Conservation (phyloP, 192 early-diverging fungal genomes). For the Entophlyctis helioformis region DNA sequence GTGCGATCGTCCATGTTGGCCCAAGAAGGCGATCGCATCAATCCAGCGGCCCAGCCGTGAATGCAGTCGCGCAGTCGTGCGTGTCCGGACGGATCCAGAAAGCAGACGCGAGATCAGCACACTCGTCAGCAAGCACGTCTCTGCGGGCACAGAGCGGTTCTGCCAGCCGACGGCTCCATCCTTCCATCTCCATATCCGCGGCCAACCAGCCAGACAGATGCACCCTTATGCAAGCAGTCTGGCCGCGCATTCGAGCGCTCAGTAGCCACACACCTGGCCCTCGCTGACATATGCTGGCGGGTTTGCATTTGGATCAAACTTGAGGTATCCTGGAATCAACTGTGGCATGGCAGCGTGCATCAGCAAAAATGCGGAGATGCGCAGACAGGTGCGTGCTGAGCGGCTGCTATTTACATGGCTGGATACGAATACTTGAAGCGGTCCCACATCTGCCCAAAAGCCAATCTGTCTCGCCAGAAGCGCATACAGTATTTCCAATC, state of each 20-base stretch:
- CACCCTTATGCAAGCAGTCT: background rate
- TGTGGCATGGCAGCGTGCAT: constrained; percentile 10
- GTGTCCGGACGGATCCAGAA: too few relatives aligned
- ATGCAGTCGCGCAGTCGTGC: too few relatives aligned
- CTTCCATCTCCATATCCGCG: too few relatives aligned
- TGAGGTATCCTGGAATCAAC: constrained; percentile 79
- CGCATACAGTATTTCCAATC: background rate
- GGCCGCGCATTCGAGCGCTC: background rate
- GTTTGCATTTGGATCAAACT: constrained; percentile 80
- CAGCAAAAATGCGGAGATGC: constrained; percentile 1
- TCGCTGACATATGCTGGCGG: constrained; percentile 73
- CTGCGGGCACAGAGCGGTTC: too few relatives aligned
- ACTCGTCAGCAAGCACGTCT: too few relatives aligned
- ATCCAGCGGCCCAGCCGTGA: too few relatives aligned
- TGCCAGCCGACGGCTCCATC: too few relatives aligned
- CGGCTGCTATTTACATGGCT: constrained; percentile 35
- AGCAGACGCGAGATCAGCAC: too few relatives aligned
- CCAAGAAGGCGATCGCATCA: too few relatives aligned
- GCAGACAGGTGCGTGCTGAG: background rate
- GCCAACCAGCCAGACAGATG: too few relatives aligned
- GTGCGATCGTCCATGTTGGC: too few relatives aligned
- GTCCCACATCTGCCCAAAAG: constrained; percentile 91
- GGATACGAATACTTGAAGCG: constrained; percentile 84
- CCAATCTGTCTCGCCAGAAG: constrained; percentile 64
- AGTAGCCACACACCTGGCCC: constrained; percentile 41